Evolutionary conservation across 2,329 filamentous ascomycete species (phyloP), one percentile per base, ranked within the genome.

Genomic region (Phyllachora maydis): DNA sequence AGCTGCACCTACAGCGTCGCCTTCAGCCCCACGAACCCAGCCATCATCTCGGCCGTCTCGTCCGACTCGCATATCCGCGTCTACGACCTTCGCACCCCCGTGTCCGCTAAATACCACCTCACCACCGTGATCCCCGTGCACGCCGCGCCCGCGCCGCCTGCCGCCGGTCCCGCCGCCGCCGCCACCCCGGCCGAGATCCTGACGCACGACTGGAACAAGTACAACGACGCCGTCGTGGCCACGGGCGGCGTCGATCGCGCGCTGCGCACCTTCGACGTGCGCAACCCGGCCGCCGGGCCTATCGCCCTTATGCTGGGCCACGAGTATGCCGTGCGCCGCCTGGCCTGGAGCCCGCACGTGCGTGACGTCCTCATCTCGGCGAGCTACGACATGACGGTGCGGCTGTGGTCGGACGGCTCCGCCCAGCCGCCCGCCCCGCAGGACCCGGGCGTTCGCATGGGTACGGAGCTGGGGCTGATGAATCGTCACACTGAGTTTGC

Each of bases 181-280:
- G 42, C 50, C 16, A 48, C 67, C n/a, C 81, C 82, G 0, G 61
- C 68, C 7, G 88, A 98, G 54, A 68, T 79, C 18, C 62, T 98
- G 16, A 92, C 83, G 0, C 88, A 95, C 49, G 88, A 98, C 47
- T 98, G 88, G 88, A 98, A 98, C 54, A 98, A 98, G 49, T 98
- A 98, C 50, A 66, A 76, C 18, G 69, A 82, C 34, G 74, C 70
- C 0, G 58, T 93, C 14, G 55, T 98, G 26, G 88, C 88, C 0
- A 81, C 81, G 0, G 88, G 69, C 2, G 85, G 88, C 26, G 88
- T 95, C 4, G 88, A 98, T 46, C 65, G 77, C 25, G 53, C 74
- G 11, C 72, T 98, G 30, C 70, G 88, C 22, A 88, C 77, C 0
- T 95, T 95, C 39, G 88, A 98, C 45, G 72, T 93, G 21, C 63